These are phyloP conservation scores for Aspergillus indologenus DNA, from an alignment of 495 filamentous ascomycete species.

Conservation along the genomic window DNA sequence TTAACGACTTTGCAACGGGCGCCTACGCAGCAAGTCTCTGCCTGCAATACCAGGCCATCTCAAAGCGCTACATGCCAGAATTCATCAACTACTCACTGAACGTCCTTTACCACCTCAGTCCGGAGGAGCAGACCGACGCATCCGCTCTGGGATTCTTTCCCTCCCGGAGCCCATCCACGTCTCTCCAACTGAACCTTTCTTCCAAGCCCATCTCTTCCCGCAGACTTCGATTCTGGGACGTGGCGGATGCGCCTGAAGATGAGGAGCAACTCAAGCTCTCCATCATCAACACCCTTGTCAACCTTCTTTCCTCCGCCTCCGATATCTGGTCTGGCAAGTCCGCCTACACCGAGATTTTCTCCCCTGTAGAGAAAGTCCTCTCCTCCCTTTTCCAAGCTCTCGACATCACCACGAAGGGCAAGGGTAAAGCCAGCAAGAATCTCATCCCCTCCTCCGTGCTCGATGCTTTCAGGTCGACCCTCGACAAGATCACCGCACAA, in stretches of 20 bases:
- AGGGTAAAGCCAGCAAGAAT: conserved; percentile 33
- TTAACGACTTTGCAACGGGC: conserved; percentile 67
- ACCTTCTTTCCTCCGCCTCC: conserved; percentile 57
- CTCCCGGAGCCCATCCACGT: conserved; percentile 52
- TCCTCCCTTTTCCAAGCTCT: conserved; percentile 46
- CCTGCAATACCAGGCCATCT: conserved; percentile 73
- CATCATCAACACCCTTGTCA: conserved; percentile 54
- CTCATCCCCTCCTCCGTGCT: conserved; percentile 46
- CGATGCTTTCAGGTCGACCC: conserved; percentile 32
- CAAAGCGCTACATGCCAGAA: conserved; percentile 86
- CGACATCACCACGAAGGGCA: background rate
- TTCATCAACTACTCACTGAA: conserved; percentile 76
- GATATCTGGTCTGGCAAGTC: conserved; percentile 62
- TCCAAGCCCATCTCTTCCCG: conserved; percentile 25
- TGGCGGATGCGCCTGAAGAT: conserved; percentile 23
- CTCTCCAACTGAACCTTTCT: conserved; percentile 45
- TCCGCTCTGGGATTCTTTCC: conserved; percentile 55
- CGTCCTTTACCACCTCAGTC: conserved; percentile 66
- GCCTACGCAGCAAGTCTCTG: conserved; percentile 74
- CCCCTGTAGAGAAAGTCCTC: conserved; percentile 54
- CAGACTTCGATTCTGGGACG: conserved; percentile 53
- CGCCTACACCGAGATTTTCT: conserved; percentile 73
- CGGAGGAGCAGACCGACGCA: conserved; percentile 38
- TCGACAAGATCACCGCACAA: conserved; percentile 41
- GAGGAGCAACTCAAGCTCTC: conserved; percentile 53